Conservation (phyloP, 2,329 filamentous ascomycete species). For the Colletotrichum brevisporum region DNA sequence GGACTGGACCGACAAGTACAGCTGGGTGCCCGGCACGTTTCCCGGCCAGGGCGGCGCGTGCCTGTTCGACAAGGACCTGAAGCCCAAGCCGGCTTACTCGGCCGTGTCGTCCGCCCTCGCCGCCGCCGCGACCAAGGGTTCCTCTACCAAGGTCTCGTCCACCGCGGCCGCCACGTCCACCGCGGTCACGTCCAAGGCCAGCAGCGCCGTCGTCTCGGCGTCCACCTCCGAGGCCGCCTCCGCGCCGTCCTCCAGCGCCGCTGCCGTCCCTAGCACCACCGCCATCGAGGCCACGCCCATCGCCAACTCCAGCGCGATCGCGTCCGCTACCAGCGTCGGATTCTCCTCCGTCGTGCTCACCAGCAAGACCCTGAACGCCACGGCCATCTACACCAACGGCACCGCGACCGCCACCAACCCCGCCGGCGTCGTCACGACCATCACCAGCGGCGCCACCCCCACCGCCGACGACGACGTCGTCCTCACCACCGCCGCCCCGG, state of each 20-base stretch:
- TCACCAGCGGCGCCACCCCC: background rate
- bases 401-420: slow-evolving; percentile 4
- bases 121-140: slow-evolving; percentile 43
- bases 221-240: background rate
- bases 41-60: slow-evolving; percentile 56
- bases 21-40: slow-evolving; percentile 55
- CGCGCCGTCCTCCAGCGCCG: background rate
- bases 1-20: slow-evolving; percentile 60
- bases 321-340: background rate
- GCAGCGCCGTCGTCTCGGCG: slow-evolving; percentile 1
- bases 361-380: background rate
- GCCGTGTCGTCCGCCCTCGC: slow-evolving; percentile 53
- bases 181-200: background rate
- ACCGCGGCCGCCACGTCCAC: background rate
- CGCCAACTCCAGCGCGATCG: background rate
- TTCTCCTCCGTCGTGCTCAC: background rate
- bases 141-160: background rate
- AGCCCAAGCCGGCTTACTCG: slow-evolving; percentile 56
- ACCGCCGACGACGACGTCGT: background rate
- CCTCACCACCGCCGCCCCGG: background rate
- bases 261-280: background rate
- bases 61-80: slow-evolving; percentile 52
- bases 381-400: slow-evolving; percentile 2
- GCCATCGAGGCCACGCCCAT: background rate
- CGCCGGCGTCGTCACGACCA: background rate